These are phyloP conservation scores for Boletus tylopilopsis DNA, from an alignment of 768 basidiomycete species.

Conservation along the genomic window DNA sequence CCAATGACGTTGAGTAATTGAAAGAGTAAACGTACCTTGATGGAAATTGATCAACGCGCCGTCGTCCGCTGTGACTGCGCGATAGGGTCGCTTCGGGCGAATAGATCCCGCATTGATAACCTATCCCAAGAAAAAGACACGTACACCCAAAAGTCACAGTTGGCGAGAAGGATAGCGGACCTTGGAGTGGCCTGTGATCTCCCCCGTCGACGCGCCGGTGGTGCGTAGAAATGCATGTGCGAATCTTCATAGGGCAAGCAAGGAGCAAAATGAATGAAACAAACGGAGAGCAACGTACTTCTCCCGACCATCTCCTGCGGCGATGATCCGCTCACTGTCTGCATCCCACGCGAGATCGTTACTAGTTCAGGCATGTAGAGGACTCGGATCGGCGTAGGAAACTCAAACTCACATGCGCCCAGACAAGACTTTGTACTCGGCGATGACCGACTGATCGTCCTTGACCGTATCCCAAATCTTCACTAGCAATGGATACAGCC, in stretches of 20 bases:
- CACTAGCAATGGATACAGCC: constrained; percentile 40
- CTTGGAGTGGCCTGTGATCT: constrained; percentile 89
- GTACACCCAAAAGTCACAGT: neutral
- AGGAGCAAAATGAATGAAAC: neutral
- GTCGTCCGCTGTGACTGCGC: constrained; percentile 86
- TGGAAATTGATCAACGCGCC: constrained; percentile 81
- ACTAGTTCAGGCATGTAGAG: constrained; percentile 35
- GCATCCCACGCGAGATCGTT: constrained; percentile 97
- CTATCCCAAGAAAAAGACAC: constrained; percentile 33
- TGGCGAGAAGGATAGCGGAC: constrained; percentile 32
- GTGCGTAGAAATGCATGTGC: constrained; percentile 84
- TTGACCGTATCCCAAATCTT: constrained; percentile 93
- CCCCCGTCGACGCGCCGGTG: constrained; percentile 79
- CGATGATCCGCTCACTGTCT: constrained; percentile 94
- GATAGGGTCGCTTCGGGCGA: constrained; percentile 83
- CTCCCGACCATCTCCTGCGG: constrained; percentile 88
- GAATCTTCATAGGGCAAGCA: constrained; percentile 45
- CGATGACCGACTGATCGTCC: constrained; percentile 78
- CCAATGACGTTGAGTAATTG: neutral
- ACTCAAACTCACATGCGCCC: constrained; percentile 57
- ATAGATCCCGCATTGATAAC: constrained; percentile 86
- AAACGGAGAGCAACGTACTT: constrained; percentile 44
- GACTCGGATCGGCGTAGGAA: neutral
- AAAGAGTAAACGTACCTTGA: constrained; percentile 46
- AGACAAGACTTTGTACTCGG: constrained; percentile 70